Evolutionary conservation across 2,329 filamentous ascomycete species (phyloP).

Genomic region (Penicillium decumbens): DNA sequence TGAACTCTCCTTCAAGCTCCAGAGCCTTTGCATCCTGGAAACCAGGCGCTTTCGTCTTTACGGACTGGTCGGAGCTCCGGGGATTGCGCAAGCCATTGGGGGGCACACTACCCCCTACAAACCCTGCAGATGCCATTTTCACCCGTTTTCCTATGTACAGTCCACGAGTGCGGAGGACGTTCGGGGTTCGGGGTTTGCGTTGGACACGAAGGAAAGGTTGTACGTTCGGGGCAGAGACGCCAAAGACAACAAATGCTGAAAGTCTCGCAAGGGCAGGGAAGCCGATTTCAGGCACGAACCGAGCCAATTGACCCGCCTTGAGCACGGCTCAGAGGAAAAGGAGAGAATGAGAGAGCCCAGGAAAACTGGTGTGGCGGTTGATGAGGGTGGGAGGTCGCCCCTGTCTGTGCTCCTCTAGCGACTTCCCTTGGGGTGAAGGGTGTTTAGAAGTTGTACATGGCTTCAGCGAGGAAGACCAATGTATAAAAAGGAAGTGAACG

Average conservation of each 20-base stretch:
- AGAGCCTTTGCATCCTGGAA: conserved; percentile 27
- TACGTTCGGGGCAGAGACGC: not conserved
- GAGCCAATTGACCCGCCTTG: conserved; percentile 13
- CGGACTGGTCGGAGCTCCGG: not conserved
- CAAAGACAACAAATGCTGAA: not conserved
- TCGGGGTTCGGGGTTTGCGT: not conserved
- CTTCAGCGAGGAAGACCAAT: conserved; percentile 1
- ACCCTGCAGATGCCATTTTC: conserved; percentile 7
- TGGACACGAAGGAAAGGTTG: not conserved
- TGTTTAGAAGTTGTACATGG: conserved; percentile 15
- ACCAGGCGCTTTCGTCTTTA: conserved; percentile 15
- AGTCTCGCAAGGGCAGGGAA: conserved; percentile 13
- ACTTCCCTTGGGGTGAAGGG: conserved; percentile 15
- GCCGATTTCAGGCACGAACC: conserved; percentile 15
- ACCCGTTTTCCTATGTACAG: not conserved
- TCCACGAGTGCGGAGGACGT: not conserved
- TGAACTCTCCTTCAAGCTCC: conserved; percentile 37
- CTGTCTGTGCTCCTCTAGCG: conserved; percentile 23
- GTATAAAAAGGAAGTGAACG: not conserved
- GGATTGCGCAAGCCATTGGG: conserved; percentile 1
- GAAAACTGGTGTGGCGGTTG: conserved; percentile 2
- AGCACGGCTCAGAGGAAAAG: conserved; percentile 3
- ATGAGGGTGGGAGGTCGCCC: conserved; percentile 10
- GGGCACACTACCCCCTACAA: not conserved
- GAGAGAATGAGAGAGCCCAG: conserved; percentile 3